Conservation (phyloP, 2,329 filamentous ascomycete species). For the Helicocarpus griseus region DNA sequence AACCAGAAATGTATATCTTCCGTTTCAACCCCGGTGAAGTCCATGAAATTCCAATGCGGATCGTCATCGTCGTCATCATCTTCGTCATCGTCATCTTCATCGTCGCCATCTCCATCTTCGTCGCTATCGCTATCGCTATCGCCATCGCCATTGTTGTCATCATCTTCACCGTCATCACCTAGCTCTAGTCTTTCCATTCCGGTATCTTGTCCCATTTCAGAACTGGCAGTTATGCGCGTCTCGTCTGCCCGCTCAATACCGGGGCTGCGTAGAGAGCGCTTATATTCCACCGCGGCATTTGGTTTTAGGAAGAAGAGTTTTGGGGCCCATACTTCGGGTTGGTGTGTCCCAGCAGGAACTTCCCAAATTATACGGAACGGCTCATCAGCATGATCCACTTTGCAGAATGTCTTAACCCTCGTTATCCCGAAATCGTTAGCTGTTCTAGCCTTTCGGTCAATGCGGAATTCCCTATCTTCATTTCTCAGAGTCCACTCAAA, state of each 20-base stretch:
- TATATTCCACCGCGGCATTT: not conserved
- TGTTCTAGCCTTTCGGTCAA: not conserved
- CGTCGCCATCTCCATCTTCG: not conserved
- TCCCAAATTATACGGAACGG: constrained; percentile 1
- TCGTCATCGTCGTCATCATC: no score
- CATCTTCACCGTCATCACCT: not conserved
- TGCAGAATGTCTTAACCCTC: not conserved
- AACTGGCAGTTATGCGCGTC: not conserved
- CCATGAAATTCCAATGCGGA: not conserved
- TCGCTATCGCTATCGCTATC: not conserved
- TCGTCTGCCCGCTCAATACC: not conserved
- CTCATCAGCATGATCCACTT: not conserved
- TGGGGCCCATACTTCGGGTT: not conserved
- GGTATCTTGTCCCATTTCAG: not conserved
- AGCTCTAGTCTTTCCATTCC: not conserved
- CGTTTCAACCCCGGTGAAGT: not conserved
- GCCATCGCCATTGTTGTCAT: not conserved
- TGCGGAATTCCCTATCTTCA: not conserved
- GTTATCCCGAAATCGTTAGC: not conserved
- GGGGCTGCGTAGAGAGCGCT: not conserved
- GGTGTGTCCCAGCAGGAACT: not conserved
- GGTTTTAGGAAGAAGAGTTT: not conserved
- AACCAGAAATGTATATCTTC: not conserved
- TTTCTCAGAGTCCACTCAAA: not conserved
- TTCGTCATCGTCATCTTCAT: not conserved